A percentile compares a stretch with the other conserved stretches of the same genome.
phyloP scores from a whole-genome alignment of 2,329 filamentous ascomycete species.

The Kalmusia sp. region DNA sequence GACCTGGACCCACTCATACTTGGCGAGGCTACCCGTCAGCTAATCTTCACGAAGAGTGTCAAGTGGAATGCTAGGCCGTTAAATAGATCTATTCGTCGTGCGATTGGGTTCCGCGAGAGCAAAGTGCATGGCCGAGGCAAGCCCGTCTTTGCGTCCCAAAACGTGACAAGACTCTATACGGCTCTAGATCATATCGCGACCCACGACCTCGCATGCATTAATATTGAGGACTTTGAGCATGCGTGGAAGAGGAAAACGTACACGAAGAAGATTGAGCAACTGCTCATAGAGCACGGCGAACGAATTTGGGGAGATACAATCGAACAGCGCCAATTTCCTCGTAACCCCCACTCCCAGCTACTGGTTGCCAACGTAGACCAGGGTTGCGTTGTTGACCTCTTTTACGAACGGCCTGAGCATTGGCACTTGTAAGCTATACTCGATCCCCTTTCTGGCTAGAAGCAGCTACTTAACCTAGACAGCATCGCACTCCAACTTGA shows the following conservation, averaged over 20 bases:
- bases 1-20: background rate
- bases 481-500: conserved; percentile 16
- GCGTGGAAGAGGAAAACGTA: conserved; percentile 2
- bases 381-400: conserved; percentile 2
- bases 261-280: background rate
- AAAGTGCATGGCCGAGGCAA: background rate
- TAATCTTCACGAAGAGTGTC: background rate
- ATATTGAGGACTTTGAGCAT: background rate
- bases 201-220: background rate
- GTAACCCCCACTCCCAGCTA: conserved; percentile 1
- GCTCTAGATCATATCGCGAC: background rate
- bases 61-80: background rate
- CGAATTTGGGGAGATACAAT: conserved; percentile 12
- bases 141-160: conserved; percentile 1
- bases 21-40: background rate
- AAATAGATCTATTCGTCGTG: background rate
- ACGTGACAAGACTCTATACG: background rate
- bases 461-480: background rate
- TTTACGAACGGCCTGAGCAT: background rate
- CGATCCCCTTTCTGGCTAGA: background rate
- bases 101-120: conserved; percentile 10
- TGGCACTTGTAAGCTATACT: conserved; percentile 1
- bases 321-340: background rate
- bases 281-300: background rate
- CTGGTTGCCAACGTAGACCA: background rate